A percentile compares a stretch with the other conserved stretches of the same genome.
Evolutionary conservation across 2,329 filamentous ascomycete genomes (phyloP).

Genomic region (Ophiocordyceps camponoti-leonardi): DNA sequence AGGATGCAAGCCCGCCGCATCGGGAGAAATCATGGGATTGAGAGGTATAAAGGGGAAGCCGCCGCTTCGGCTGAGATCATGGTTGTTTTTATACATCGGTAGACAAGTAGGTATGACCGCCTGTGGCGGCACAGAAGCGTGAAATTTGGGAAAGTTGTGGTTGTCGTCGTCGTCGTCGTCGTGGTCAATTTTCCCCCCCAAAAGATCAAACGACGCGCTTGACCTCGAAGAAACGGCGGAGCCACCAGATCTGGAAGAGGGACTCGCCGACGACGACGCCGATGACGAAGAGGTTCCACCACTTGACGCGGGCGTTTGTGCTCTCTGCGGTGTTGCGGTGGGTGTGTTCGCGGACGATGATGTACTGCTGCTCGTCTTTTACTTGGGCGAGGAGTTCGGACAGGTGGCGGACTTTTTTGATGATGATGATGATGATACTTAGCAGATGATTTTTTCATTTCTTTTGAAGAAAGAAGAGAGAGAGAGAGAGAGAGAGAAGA

Average conservation of each 20-base stretch:
- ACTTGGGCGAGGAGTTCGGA: conserved; percentile 78
- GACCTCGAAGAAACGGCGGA: conserved; percentile 94
- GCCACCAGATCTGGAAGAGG: conserved; percentile 98
- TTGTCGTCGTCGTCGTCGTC: too few species aligned
- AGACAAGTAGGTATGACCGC: too few species aligned
- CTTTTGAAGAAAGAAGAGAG: background rate
- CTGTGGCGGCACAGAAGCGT: too few species aligned
- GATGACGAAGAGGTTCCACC: conserved; percentile 98
- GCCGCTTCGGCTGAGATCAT: too few species aligned
- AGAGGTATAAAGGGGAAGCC: too few species aligned
- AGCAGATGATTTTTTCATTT: background rate
- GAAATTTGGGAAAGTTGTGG: too few species aligned
- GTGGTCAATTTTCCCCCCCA: too few species aligned
- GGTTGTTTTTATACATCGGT: too few species aligned
- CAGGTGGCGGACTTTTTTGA: conserved; percentile 52
- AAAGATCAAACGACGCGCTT: conserved; percentile 45
- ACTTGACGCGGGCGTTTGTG: conserved; percentile 94
- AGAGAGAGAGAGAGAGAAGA: background rate
- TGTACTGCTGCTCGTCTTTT: conserved; percentile 96
- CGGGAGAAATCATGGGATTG: too few species aligned
- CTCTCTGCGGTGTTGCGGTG: conserved; percentile 98
- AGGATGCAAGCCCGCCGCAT: too few species aligned
- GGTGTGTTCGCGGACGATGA: conserved; percentile 83
- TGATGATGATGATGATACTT: too few species aligned
- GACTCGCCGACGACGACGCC: conserved; percentile 78